Evolutionary conservation across 768 basidiomycete genomes (phyloP).

Genomic region (Galerina sulciceps): DNA sequence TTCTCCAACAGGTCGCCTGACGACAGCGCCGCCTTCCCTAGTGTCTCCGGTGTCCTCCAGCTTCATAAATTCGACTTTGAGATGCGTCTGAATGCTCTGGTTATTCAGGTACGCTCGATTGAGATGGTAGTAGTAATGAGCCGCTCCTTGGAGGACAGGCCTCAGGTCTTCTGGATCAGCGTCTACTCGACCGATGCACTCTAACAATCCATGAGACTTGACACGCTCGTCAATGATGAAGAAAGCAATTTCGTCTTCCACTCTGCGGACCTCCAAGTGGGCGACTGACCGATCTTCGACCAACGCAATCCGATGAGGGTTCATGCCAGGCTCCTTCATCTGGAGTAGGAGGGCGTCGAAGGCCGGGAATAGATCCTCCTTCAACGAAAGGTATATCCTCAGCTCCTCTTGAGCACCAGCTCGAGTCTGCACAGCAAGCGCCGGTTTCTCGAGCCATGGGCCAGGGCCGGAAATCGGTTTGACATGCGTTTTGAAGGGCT

Average conservation of each 20-base stretch:
- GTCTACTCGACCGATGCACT: neutral
- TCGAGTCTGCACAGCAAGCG: conserved; percentile 1
- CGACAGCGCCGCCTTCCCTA: neutral
- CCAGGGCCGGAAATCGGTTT: neutral
- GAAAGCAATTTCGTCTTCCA: neutral
- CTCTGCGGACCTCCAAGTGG: neutral
- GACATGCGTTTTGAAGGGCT: neutral
- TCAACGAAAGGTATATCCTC: neutral
- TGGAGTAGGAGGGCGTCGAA: neutral
- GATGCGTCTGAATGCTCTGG: neutral
- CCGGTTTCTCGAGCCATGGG: neutral
- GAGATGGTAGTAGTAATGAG: conserved; percentile 10
- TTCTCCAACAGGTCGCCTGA: conserved; percentile 1
- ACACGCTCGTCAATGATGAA: neutral
- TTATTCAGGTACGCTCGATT: conserved; percentile 5
- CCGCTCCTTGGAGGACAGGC: conserved; percentile 2
- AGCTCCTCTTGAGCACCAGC: neutral
- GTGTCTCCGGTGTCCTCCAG: conserved; percentile 6
- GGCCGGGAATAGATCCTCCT: neutral
- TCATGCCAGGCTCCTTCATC: neutral
- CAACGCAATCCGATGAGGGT: neutral
- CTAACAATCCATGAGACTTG: neutral
- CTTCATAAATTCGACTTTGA: conserved; percentile 15
- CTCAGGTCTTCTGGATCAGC: neutral
- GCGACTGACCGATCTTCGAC: conserved; percentile 1